phyloP scores from a whole-genome alignment of 345 rosid genomes.

The Gossypium bickii region DNA sequence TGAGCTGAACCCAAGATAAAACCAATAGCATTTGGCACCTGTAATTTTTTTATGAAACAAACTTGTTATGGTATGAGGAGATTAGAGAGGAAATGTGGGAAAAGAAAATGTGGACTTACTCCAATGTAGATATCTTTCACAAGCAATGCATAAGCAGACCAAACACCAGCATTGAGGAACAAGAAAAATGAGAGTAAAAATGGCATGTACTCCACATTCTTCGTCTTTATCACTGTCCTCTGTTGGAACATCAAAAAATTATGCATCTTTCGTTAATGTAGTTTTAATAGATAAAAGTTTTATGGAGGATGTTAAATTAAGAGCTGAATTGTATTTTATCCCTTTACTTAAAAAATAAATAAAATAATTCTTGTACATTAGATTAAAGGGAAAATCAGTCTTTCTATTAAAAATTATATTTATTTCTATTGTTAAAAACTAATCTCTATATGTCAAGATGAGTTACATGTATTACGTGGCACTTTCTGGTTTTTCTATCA shows the following conservation, averaged over 20 bases:
- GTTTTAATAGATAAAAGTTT: no score
- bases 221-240: slow-evolving; percentile 32
- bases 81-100: neutral
- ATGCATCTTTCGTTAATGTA: neutral
- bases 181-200: slow-evolving; percentile 38
- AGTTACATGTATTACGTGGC: accelerated
- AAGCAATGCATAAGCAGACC: slow-evolving; percentile 30
- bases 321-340: no score
- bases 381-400: no score
- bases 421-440: no score
- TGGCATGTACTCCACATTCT: slow-evolving; percentile 43
- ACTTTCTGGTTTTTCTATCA: no score
- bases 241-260: slow-evolving; percentile 10
- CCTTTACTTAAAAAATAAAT: no score
- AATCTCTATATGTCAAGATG: no score
- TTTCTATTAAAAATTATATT: no score
- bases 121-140: slow-evolving; percentile 36
- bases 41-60: neutral
- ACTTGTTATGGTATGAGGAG: neutral
- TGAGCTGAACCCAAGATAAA: slow-evolving; percentile 48
- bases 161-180: slow-evolving; percentile 29
- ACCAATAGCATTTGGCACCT: slow-evolving; percentile 54
- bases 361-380: no score
- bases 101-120: slow-evolving; percentile 27
- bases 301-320: no score